Percentiles rank a stretch among this genome's conserved stretches.
Evolutionary conservation across 768 basidiomycete species (phyloP).

Genomic region (Hirschioporus abietinus): DNA sequence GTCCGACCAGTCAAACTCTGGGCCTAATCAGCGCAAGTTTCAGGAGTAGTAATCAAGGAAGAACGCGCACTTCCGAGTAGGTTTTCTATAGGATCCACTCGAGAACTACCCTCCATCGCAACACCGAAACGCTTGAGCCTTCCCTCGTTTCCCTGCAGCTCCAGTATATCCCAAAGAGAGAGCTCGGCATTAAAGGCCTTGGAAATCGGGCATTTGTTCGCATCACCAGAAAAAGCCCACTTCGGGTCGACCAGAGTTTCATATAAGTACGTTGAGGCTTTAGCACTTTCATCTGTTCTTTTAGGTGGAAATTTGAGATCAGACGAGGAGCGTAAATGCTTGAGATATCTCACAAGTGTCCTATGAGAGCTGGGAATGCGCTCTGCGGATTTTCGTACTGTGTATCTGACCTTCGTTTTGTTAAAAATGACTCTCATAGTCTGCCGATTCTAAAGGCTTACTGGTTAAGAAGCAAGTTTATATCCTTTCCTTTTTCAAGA

Average conservation of each 20-base stretch:
- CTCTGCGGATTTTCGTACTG: conserved; percentile 68
- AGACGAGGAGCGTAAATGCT: background rate
- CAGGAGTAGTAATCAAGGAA: background rate
- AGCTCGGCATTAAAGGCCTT: conserved; percentile 18
- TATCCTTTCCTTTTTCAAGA: conserved; percentile 26
- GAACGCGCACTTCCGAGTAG: background rate
- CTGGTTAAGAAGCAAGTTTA: conserved; percentile 44
- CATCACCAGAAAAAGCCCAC: background rate
- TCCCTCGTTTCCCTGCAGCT: conserved; percentile 15
- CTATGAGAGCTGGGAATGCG: conserved; percentile 59
- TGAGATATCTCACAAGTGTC: conserved; percentile 50
- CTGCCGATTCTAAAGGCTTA: conserved; percentile 22
- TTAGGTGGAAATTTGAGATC: background rate
- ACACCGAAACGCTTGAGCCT: conserved; percentile 9
- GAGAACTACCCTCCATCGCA: background rate
- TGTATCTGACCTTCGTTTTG: conserved; percentile 40
- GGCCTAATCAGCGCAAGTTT: background rate
- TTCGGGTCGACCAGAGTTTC: conserved; percentile 10
- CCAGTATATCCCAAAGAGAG: conserved; percentile 24
- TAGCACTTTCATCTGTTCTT: conserved; percentile 4
- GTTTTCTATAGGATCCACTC: background rate
- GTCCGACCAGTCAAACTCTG: background rate
- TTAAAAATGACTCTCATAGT: background rate
- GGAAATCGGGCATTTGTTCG: background rate
- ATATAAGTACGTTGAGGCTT: conserved; percentile 5